Base-by-base conservation (phyloP, 805 yeast species). In the Pichia occidentalis region DNA sequence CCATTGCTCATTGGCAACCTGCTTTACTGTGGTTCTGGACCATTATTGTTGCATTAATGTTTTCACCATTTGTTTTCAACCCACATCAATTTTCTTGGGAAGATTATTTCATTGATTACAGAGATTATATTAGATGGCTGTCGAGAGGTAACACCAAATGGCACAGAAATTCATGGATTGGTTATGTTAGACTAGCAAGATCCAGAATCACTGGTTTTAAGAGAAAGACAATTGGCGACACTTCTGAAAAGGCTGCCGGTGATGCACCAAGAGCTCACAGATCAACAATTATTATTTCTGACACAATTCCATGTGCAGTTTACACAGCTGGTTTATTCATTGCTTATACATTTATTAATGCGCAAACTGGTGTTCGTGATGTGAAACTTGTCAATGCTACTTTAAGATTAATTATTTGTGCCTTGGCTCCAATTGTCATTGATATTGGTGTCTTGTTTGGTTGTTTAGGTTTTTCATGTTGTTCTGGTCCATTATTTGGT, bases 21-120 rank as follows among this genome's bases (percentile, higher is more conserved):
- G 85, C 97, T 29, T 70, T 92, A 52, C 64, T 90, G 47, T 92
- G 97, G 96, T 92, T 92, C 77, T 92, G 97, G 97, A 81, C 92
- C 43, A 82, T 95, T 14, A 68, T 87, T 51, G 71, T 87, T 33
- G 85, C 97, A 3, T 72, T 92, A 66, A 73, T 86, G 66, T 76
- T 86, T 51, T 81, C 97, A 34, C 98, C 98, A 54, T 87, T 90
- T 62, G 57, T 92, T 44, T 92, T 86, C 77, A 92, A 92, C 67
- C 98, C 98, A 33, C 97, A 90, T 67, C 97, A 92, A 70, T 92
- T 88, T 63, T 78, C 96, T 36, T 82, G 94, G 88, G 84, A 80
- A 59, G 97, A 88, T 65, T 90, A 83, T 76, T 86, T 90, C 66
- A 77, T 90, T 60, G 98, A 92, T 63, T 92, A 92, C 75, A 77